These are phyloP conservation scores for Arthroderma sp. DNA, from an alignment of 2,329 filamentous ascomycete species.

Conservation along the genomic window DNA sequence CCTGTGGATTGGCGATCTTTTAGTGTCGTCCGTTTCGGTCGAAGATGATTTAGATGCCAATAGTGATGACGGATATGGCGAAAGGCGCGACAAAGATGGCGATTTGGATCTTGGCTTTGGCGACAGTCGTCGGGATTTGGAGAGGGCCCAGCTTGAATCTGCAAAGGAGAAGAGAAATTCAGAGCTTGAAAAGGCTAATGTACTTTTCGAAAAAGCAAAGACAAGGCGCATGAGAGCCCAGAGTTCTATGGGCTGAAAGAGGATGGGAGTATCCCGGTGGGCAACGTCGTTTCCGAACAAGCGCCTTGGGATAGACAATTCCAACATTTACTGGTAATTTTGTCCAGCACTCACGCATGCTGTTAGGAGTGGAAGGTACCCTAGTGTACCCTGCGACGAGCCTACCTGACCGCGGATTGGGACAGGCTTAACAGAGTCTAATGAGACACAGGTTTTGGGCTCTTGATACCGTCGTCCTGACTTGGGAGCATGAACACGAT, in stretches of 20 bases:
- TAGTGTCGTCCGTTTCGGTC: constrained; percentile 20
- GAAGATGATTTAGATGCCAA: constrained; percentile 4
- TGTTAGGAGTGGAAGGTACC: too few species aligned
- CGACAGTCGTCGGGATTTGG: constrained; percentile 12
- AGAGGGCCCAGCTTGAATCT: constrained; percentile 19
- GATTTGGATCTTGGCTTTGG: constrained; percentile 10
- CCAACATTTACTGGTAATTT: too few species aligned
- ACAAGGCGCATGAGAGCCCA: constrained; percentile 19
- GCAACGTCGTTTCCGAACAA: too few species aligned
- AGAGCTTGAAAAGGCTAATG: constrained; percentile 21
- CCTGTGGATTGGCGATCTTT: constrained; percentile 61
- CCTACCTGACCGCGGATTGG: too few species aligned
- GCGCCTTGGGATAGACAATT: too few species aligned
- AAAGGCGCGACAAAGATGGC: constrained; percentile 10
- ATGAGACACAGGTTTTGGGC: too few species aligned
- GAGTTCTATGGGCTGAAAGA: constrained; percentile 14
- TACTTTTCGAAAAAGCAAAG: constrained; percentile 23
- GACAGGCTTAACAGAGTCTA: too few species aligned
- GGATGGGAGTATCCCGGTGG: too few species aligned
- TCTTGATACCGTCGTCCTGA: too few species aligned
- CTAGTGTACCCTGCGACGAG: too few species aligned
- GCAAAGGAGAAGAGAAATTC: constrained; percentile 21
- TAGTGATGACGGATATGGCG: constrained; percentile 2
- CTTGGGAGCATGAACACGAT: too few species aligned
- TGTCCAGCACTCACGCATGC: too few species aligned